phyloP scores from a whole-genome alignment of 1,284 basidiomycete genomes.

The Cutaneotrichosporon mucoides region DNA sequence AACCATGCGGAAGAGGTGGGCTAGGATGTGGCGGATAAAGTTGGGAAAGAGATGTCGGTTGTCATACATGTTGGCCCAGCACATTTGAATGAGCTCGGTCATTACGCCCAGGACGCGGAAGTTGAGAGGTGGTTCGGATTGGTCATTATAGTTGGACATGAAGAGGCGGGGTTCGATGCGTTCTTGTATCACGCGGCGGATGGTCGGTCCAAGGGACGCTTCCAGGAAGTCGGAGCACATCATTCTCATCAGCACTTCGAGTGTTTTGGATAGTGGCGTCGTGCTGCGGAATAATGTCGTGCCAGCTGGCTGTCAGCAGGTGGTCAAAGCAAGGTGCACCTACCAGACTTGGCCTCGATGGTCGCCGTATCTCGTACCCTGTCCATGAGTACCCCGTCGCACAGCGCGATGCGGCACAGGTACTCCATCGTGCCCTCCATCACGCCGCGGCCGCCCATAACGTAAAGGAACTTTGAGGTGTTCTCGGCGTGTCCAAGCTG shows the following conservation, averaged over 20 bases:
- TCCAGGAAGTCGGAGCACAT: slow-evolving; percentile 27
- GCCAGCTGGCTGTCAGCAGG: slow-evolving; percentile 14
- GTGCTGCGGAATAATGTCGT: slow-evolving; percentile 32
- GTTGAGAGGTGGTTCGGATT: slow-evolving; percentile 6
- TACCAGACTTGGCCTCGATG: slow-evolving; percentile 8
- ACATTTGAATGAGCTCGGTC: slow-evolving; percentile 17
- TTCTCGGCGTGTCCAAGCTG: not conserved
- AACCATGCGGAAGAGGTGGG: slow-evolving; percentile 24
- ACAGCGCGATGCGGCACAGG: slow-evolving; percentile 20
- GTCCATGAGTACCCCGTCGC: slow-evolving; percentile 19
- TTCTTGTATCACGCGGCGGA: slow-evolving; percentile 11
- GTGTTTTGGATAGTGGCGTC: slow-evolving; percentile 29
- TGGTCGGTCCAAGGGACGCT: slow-evolving; percentile 25
- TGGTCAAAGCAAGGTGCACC: not conserved
- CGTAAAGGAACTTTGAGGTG: slow-evolving; percentile 15
- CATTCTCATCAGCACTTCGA: slow-evolving; percentile 33
- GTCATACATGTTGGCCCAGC: slow-evolving; percentile 32
- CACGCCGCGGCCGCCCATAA: slow-evolving; percentile 13
- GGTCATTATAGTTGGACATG: not conserved
- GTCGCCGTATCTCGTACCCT: slow-evolving; percentile 14
- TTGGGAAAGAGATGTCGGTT: slow-evolving; percentile 28
- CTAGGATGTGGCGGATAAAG: slow-evolving; percentile 25
- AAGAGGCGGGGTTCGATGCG: slow-evolving; percentile 11
- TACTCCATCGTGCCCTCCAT: slow-evolving; percentile 20
- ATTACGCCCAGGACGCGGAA: slow-evolving; percentile 7